Evolutionary conservation across 1,284 basidiomycete species (phyloP).

Genomic region (Trametes versicolor): DNA sequence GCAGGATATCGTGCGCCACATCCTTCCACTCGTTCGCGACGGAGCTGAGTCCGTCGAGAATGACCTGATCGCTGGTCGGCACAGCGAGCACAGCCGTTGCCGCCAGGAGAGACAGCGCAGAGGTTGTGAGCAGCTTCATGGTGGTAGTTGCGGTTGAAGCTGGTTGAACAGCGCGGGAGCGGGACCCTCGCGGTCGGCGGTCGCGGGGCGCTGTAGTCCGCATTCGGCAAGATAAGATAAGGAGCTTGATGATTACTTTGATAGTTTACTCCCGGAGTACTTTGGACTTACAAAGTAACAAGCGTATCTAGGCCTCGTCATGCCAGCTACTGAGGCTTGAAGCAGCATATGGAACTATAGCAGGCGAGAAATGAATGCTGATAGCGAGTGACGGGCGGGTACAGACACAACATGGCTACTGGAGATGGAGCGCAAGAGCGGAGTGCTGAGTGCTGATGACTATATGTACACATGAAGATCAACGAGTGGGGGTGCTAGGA

Average conservation of each 20-base stretch:
- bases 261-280: too few relatives aligned
- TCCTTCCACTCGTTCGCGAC: constrained; percentile 28
- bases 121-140: constrained; percentile 29
- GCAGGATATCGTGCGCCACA: constrained; percentile 21
- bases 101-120: constrained; percentile 29
- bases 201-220: background rate
- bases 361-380: background rate
- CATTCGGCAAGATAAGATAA: background rate
- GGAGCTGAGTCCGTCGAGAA: constrained; percentile 26
- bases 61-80: constrained; percentile 31
- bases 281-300: too few relatives aligned
- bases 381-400: constrained; percentile 4
- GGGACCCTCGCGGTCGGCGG: constrained; percentile 1
- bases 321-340: too few relatives aligned
- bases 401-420: constrained; percentile 14
- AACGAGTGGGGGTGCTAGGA: background rate
- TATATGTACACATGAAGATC: background rate
- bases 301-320: too few relatives aligned
- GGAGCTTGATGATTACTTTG: background rate
- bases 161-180: background rate
- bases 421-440: background rate
- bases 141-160: constrained; percentile 27
- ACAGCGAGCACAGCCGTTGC: constrained; percentile 29
- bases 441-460: background rate
- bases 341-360: too few relatives aligned